Evolutionary conservation across 306 rosid species (phyloP).

Genomic region (Cucurbita maxima): DNA sequence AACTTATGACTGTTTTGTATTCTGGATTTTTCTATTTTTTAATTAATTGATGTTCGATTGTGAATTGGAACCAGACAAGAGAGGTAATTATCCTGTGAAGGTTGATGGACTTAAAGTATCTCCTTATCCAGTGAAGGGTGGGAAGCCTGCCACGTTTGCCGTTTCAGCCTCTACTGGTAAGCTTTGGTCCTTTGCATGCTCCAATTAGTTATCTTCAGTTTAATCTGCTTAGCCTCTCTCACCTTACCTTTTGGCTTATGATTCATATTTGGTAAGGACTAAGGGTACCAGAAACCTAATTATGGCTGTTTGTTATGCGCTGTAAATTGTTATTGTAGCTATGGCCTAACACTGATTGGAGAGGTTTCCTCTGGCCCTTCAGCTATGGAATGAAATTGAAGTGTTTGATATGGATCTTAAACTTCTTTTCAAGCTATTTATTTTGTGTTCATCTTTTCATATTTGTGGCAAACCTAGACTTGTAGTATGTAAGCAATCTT

Average conservation of each 20-base stretch:
- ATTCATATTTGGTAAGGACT: neutral
- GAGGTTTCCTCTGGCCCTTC: neutral
- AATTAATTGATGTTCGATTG: neutral
- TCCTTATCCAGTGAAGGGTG: conserved; percentile 57
- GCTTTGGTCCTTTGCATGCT: neutral
- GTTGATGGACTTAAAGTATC: conserved; percentile 40
- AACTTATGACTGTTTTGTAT: neutral
- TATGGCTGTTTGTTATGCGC: neutral
- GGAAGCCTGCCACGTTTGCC: conserved; percentile 54
- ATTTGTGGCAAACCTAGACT: neutral
- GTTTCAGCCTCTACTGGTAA: conserved; percentile 67
- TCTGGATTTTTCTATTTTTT: neutral
- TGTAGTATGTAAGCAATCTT: neutral
- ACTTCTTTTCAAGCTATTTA: neutral
- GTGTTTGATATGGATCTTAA: neutral
- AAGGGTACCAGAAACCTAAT: neutral
- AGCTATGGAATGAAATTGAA: neutral
- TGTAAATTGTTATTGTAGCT: neutral
- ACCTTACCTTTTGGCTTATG: neutral
- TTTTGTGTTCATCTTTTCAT: neutral
- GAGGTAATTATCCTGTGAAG: conserved; percentile 48
- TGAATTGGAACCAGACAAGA: conserved; percentile 28
- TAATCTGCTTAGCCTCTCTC: neutral
- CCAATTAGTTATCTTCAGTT: neutral
- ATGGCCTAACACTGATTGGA: neutral